Percentiles rank a stretch among this genome's conserved stretches.
Conservation (phyloP, 306 rosid species). For the Neltuma alba region DNA sequence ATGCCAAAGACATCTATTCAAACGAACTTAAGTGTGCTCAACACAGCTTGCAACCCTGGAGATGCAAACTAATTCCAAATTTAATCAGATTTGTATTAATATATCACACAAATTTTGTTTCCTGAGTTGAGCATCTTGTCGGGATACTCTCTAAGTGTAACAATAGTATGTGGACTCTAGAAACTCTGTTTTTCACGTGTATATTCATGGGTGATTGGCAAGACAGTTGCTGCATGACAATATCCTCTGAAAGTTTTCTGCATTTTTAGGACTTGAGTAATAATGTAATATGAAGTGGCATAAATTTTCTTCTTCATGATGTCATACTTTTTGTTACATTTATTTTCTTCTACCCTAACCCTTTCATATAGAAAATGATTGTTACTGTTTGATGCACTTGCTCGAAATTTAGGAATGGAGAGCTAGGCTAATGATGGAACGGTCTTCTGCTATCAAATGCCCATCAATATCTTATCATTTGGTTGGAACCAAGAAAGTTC, state of each 20-base stretch:
- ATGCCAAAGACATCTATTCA: neutral
- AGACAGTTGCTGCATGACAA: neutral
- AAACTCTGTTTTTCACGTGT: neutral
- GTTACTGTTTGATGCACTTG: neutral
- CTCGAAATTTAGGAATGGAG: conserved; percentile 77
- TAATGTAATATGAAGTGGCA: neutral
- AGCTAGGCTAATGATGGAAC: conserved; percentile 87
- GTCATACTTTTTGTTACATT: conserved; percentile 2
- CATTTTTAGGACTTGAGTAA: neutral
- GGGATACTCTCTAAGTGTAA: neutral
- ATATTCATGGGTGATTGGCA: conserved; percentile 1
- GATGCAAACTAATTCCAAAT: neutral
- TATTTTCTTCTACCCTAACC: conserved; percentile 3
- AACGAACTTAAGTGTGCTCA: too few relatives aligned
- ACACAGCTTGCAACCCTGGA: neutral
- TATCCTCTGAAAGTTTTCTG: neutral
- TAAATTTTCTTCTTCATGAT: neutral
- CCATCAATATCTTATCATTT: conserved; percentile 97
- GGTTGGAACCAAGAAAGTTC: conserved; percentile 90
- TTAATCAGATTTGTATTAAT: neutral
- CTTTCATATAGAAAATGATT: neutral
- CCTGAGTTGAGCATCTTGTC: neutral
- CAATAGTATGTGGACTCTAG: neutral
- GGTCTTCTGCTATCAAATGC: conserved; percentile 89
- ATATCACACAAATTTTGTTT: neutral